These are phyloP conservation scores for Blastobotrys malaysiensis DNA, from an alignment of 1,139 yeast species.

Conservation along the genomic window DNA sequence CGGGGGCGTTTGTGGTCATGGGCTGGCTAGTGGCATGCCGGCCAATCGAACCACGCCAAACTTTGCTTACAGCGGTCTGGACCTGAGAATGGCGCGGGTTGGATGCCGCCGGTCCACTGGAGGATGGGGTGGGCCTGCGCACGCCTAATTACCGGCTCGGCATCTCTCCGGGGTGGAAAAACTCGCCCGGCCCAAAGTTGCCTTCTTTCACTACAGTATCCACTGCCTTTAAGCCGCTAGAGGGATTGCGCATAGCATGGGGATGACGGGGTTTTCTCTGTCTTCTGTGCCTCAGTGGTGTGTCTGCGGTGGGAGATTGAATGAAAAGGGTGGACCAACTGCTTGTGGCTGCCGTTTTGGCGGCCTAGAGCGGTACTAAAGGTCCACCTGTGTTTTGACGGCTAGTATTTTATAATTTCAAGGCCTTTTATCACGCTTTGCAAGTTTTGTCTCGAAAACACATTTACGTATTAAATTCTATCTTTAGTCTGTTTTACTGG, in stretches of 20 bases:
- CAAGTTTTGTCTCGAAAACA: not conserved
- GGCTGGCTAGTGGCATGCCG: not conserved
- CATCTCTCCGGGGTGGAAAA: not conserved
- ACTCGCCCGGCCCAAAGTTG: not conserved
- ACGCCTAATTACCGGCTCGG: not conserved
- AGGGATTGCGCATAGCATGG: not conserved
- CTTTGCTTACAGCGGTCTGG: not conserved
- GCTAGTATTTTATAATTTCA: not conserved
- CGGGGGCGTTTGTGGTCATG: too few relatives aligned
- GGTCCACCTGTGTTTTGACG: not conserved
- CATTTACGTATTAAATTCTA: too few relatives aligned
- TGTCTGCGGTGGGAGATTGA: not conserved
- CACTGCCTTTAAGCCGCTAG: constrained; percentile 1
- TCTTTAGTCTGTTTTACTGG: too few relatives aligned
- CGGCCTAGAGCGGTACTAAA: not conserved
- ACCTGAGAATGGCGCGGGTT: not conserved
- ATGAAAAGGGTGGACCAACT: not conserved
- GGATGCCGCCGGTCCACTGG: not conserved
- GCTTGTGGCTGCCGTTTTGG: not conserved
- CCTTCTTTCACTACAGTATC: not conserved
- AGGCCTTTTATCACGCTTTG: not conserved
- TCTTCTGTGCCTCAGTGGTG: not conserved
- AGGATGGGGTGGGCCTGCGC: not conserved
- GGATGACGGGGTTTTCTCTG: not conserved
- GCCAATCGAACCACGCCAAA: not conserved